These are phyloP conservation scores for Pyrenochaeta sp. DNA, from an alignment of 2,329 filamentous ascomycete genomes.

Conservation along the genomic window DNA sequence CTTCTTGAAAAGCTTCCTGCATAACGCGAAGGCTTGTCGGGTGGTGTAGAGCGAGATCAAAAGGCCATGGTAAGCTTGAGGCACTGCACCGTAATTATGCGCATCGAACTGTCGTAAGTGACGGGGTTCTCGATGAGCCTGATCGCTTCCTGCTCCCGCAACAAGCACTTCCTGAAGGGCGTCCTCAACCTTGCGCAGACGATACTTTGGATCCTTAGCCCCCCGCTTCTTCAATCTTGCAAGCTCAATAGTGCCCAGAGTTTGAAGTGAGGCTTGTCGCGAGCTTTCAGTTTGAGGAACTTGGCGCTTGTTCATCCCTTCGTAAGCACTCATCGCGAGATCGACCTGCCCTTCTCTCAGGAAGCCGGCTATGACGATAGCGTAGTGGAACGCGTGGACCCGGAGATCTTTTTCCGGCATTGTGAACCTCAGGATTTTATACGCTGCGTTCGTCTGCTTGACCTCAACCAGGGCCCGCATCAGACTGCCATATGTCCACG, in stretches of 20 bases:
- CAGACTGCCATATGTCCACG: constrained; percentile 67
- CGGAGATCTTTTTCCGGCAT: constrained; percentile 59
- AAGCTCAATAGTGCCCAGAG: constrained; percentile 32
- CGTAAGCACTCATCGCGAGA: constrained; percentile 61
- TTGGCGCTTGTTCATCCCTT: constrained; percentile 51
- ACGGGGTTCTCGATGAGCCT: constrained; percentile 37
- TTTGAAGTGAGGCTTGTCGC: constrained; percentile 50
- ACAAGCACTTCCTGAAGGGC: constrained; percentile 38
- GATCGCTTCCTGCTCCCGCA: constrained; percentile 37
- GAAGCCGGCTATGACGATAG: constrained; percentile 62
- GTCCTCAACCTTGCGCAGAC: constrained; percentile 36
- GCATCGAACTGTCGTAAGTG: constrained; percentile 31
- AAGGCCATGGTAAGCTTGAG: constrained; percentile 62
- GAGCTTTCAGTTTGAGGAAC: constrained; percentile 54
- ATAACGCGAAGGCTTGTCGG: constrained; percentile 55
- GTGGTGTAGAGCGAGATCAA: constrained; percentile 65
- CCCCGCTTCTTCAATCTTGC: constrained; percentile 20
- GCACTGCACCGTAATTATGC: constrained; percentile 53
- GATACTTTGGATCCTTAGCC: constrained; percentile 22
- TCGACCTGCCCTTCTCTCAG: constrained; percentile 51
- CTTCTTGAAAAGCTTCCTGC: constrained; percentile 38
- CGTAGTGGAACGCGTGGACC: constrained; percentile 61
- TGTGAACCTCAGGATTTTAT: constrained; percentile 60
- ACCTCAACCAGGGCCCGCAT: constrained; percentile 66
- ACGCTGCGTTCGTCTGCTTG: constrained; percentile 64